Evolutionary conservation across 805 yeast species (phyloP).

Genomic region (Candida ponderosae): DNA sequence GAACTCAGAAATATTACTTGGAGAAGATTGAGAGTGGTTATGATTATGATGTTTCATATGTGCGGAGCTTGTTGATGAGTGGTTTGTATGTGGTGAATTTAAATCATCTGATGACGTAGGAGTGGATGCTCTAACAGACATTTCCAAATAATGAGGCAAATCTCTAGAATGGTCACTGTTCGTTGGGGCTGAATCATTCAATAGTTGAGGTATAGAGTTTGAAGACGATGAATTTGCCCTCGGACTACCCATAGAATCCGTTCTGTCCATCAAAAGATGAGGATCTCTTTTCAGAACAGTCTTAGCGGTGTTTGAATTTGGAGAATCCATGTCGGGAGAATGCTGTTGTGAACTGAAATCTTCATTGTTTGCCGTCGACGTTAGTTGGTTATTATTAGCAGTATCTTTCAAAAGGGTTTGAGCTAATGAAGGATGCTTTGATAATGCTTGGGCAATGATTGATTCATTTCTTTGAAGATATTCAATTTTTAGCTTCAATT

Average conservation of each 20-base stretch:
- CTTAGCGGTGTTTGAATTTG: conserved; percentile 25
- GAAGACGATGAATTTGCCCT: conserved; percentile 15
- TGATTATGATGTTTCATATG: not conserved
- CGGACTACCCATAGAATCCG: conserved; percentile 13
- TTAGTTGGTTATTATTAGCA: not conserved
- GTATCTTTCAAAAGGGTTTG: not conserved
- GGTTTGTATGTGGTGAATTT: not conserved
- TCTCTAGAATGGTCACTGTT: conserved; percentile 25
- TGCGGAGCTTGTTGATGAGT: not conserved
- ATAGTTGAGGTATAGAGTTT: conserved; percentile 23
- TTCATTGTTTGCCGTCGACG: conserved; percentile 1
- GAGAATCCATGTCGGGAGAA: conserved; percentile 3
- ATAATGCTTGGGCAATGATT: conserved; percentile 56
- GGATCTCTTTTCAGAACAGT: conserved; percentile 39
- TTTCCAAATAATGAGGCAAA: conserved; percentile 35
- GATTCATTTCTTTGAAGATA: conserved; percentile 58
- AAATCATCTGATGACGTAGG: conserved; percentile 1
- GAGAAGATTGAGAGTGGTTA: not conserved
- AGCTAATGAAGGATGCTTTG: conserved; percentile 10
- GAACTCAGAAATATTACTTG: conserved; percentile 45
- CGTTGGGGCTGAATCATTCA: conserved; percentile 35
- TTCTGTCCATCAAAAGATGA: conserved; percentile 28
- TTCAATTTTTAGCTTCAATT: conserved; percentile 65
- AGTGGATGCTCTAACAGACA: conserved; percentile 31
- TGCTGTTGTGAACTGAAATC: conserved; percentile 13